Base-by-base conservation (phyloP, 2,329 filamentous ascomycete genomes). In the Diaporthe vaccinii region DNA sequence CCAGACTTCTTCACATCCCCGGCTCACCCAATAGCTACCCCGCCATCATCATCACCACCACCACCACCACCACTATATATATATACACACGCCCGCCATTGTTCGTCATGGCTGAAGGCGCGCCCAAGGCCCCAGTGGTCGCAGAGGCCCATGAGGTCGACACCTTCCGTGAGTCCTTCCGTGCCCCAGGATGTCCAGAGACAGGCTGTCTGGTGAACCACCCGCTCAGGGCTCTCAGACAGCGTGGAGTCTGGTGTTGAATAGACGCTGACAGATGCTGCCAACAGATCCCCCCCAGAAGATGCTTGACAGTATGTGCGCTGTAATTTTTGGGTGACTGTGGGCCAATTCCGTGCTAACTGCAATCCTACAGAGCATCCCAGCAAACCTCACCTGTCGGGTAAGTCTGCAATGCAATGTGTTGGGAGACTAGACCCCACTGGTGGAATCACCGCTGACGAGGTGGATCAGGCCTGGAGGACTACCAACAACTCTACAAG, bases 81-180 rank as follows among this genome's bases (percentile, higher is more conserved):
- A 25, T 28, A 74, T 76, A 78, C 75, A 80, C 80, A 78, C 41
- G 25, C 55, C 55, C 58, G 71, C 71, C 44, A 55, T 59, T 46
- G 28, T 28, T 41, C 53, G 72, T 31, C 55, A 90, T 90, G 89
- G 85, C 85, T 81, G 85, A 84, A 80, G 82, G 81, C 77, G 83
- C 84, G 75, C 78, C 83, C 81, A 89, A 87, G 83, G 82, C 80
- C 79, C 90, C 89, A 65, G 92, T 94, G 80, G 93, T 95, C 80
- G 88, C 89, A 77, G 94, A 95, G 88, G 93, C 93, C 81, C 93
- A 95, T 84, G 86, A 92, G 82, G 93, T 95, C 79, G 92, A 94
- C 84, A 95, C 93, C 28, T 95, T 87, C 82, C 90, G 91, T 93
- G 85, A 88, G 91, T 72, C 28, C 14, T 36, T 17, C 25, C 22